A percentile compares a stretch with the other conserved stretches of the same genome.
These are phyloP conservation scores for Leucocoprinus sp. DNA, from an alignment of 768 basidiomycete species.

Conservation along the genomic window DNA sequence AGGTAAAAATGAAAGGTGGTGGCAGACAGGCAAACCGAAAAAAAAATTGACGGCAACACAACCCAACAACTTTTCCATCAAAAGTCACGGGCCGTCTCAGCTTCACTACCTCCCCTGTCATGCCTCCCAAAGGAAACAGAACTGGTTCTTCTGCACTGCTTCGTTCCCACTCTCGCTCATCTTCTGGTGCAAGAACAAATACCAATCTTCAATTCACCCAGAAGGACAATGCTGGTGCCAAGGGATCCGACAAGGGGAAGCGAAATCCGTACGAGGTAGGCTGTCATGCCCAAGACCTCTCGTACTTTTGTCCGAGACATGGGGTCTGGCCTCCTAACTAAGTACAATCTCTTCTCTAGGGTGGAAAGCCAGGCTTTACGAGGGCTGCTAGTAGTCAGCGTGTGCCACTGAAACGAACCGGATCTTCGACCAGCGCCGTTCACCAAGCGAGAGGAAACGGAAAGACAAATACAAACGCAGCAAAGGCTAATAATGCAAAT, in stretches of 20 bases:
- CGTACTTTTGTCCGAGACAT: constrained; percentile 13
- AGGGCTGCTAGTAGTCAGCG: constrained; percentile 28
- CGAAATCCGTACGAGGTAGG: constrained; percentile 28
- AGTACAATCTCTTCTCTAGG: constrained; percentile 13
- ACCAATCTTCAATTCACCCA: constrained; percentile 62
- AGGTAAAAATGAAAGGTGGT: background rate
- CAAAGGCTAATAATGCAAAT: constrained; percentile 38
- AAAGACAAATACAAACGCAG: constrained; percentile 19
- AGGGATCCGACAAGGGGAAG: constrained; percentile 47
- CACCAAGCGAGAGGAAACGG: constrained; percentile 1
- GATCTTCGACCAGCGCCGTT: constrained; percentile 16
- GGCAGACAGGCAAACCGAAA: background rate
- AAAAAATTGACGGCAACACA: constrained; percentile 5
- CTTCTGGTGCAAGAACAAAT: constrained; percentile 52
- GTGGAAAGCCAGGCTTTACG: constrained; percentile 21
- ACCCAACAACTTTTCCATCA: constrained; percentile 7
- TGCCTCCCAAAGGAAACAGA: constrained; percentile 46
- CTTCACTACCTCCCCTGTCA: constrained; percentile 15
- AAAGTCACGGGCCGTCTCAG: background rate
- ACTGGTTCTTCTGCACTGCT: constrained; percentile 35
- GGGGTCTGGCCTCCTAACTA: constrained; percentile 14
- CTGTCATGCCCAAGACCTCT: constrained; percentile 14
- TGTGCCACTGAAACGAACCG: constrained; percentile 25
- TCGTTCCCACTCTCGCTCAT: constrained; percentile 57
- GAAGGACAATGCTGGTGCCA: constrained; percentile 38